Base-by-base conservation (phyloP, 1,284 basidiomycete genomes). In the Lentinula novae-zelandiae region DNA sequence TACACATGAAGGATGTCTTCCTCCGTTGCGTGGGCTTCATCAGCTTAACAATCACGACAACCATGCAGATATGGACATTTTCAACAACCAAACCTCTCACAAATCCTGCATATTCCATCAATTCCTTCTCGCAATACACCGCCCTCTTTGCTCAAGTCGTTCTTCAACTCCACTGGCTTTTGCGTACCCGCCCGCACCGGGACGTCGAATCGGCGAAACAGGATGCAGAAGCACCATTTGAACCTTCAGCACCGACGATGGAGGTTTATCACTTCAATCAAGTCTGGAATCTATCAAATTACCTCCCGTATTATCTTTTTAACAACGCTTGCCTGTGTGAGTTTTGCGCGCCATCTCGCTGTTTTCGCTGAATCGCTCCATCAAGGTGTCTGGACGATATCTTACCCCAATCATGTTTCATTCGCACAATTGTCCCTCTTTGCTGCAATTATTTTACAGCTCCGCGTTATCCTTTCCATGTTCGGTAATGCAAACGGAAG, bases 91-190 rank as follows among this genome's bases (percentile, higher is more conserved):
- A 15, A 49, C 2, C 22, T 9, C 5, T 22, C 1, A 1, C 27
- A 15, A 13, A 8, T 13, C 38, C 15, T 15, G 36, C 42, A 27
- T 62, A 59, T 22, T 59, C 61, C n/a, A 38, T 50, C 17, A 53
- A 62, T 13, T 46, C 52, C 13, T 33, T 31, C 13, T 34, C 56
- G 12, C 39, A 55, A 17, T 50, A 51, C 17, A 7, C 17, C 46
- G 51, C 31, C 36, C 22, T 44, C 13, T 9, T 49, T 8, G 57
- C 6, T 7, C 53, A 62, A 40, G 20, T 48, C 22, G 15, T 36
- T 17, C 20, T 59, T 17, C 61, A 62, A 40, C 12, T 44, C 7
- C 42, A 44, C 27, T 62, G 61, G 61, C 46, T 62, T 33, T 22
- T 49, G 7, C 22, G 31, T 40, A 40, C 44, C 9, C 8, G 12